Evolutionary conservation across 2,329 filamentous ascomycete species (phyloP).

Genomic region (Talaromyces piceae): DNA sequence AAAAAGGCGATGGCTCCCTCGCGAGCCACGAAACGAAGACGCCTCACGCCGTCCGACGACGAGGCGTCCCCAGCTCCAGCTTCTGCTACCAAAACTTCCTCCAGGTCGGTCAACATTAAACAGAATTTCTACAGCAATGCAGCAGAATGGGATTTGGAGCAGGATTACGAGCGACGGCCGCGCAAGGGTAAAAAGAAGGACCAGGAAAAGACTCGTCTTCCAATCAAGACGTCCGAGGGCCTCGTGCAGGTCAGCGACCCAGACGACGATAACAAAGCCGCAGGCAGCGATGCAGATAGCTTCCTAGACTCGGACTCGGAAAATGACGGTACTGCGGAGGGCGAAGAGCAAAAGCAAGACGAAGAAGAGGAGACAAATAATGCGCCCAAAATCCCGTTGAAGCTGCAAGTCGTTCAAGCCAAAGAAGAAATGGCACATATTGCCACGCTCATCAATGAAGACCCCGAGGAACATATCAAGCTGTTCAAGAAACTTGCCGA

Average conservation of each 20-base stretch:
- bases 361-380: constrained; percentile 40
- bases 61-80: constrained; percentile 22
- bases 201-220: constrained; percentile 67
- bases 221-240: constrained; percentile 80
- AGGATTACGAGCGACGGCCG: constrained; percentile 76
- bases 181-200: constrained; percentile 68
- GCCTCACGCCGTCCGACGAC: constrained; percentile 42
- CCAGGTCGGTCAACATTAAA: constrained; percentile 17
- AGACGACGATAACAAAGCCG: constrained; percentile 28
- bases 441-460: constrained; percentile 74
- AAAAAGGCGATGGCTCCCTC: constrained; percentile 37
- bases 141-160: constrained; percentile 81
- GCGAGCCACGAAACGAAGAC: constrained; percentile 43
- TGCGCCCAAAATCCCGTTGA: constrained; percentile 60
- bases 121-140: constrained; percentile 64
- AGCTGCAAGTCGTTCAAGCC: constrained; percentile 73
- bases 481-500: constrained; percentile 71
- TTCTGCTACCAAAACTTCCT: too few species aligned
- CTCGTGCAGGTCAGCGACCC: constrained; percentile 50
- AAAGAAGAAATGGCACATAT: constrained; percentile 89
- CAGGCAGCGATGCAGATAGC: constrained; percentile 52
- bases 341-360: constrained; percentile 34
- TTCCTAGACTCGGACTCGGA: constrained; percentile 51
- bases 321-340: constrained; percentile 43
- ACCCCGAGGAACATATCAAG: constrained; percentile 81